Evolutionary conservation across 352 stramenopile genomes (phyloP).

Genomic region (Globisporangium splendens): DNA sequence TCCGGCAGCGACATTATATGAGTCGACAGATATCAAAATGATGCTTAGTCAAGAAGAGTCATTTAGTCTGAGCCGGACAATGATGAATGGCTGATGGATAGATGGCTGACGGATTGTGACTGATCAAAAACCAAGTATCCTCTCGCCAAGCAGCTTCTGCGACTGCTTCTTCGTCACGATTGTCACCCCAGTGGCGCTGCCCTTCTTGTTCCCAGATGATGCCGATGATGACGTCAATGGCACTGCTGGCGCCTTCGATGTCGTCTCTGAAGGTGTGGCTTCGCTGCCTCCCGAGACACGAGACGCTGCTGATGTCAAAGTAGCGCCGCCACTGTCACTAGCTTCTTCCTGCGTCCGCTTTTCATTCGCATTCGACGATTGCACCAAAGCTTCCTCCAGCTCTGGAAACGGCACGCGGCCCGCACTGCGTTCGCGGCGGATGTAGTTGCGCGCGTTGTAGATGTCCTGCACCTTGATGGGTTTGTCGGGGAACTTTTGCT

Average conservation of each 20-base stretch:
- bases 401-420: slow-evolving; percentile 26
- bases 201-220: neutral
- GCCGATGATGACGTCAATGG: neutral
- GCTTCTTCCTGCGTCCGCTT: neutral
- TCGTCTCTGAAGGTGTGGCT: neutral
- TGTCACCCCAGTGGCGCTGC: too few relatives aligned
- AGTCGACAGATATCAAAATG: too few relatives aligned
- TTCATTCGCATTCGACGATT: neutral
- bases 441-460: slow-evolving; percentile 49
- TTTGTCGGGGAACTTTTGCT: slow-evolving; percentile 34
- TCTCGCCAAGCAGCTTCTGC: slow-evolving; percentile 1
- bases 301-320: neutral
- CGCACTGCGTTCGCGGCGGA: slow-evolving; percentile 32
- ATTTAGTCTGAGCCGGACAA: too few relatives aligned
- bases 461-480: slow-evolving; percentile 49
- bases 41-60: too few relatives aligned
- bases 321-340: neutral
- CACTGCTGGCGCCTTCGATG: neutral
- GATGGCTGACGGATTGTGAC: too few relatives aligned
- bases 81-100: too few relatives aligned
- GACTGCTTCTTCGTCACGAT: neutral
- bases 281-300: neutral
- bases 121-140: too few relatives aligned
- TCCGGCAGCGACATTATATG: too few relatives aligned
- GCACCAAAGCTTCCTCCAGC: neutral